Evolutionary conservation across 345 rosid species (phyloP), one percentile per base, ranked within the genome.

Genomic region (Euclidium syriacum): DNA sequence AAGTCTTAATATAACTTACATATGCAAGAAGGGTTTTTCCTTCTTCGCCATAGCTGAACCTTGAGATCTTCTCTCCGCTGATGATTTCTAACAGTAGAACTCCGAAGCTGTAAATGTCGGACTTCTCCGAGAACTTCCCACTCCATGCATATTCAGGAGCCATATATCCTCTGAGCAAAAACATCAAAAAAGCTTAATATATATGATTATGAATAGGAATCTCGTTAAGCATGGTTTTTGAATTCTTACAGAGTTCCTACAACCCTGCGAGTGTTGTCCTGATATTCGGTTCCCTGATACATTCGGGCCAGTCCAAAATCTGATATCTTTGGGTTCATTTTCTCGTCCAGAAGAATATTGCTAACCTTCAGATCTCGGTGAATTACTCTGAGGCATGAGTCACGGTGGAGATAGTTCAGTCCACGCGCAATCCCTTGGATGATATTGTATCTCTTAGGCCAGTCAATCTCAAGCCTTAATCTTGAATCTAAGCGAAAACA

Each of bases 111-210:
- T 77, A 77, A 3, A 82, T 68, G 33, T 75, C 82, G 0, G 82
- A 78, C 26, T 82, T 82, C 23, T 73, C 70, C 1, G 81, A 78
- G 64, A 78, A 82, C n/a, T 52, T 41, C 0, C 84, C 84, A 7
- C 68, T 73, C 34, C 73, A 54, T 4, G 76, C 81, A 38, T 82
- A 79, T 59, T 82, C 87, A 1, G 78, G 83, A 56, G 83, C 34
- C 83, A 78, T 77, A 41, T 76, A 68, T 39, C 73, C 73, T 5
- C 73, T 68, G 59, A 4, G 15, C n/a, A n/a, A n/a, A 65, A 11
- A 23, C 22, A 43, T n/a, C 14, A n/a, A 36, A 18, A 1, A 10
- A 57, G 18, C 17, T 15, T 15, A n/a, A n/a, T n/a, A 7, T 34
- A 52, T 12, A 20, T 27, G 11, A 62, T n/a, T 18, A 2, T 2